These are phyloP conservation scores for Conringia planisiliqua DNA, from an alignment of 345 rosid genomes.

Conservation along the genomic window DNA sequence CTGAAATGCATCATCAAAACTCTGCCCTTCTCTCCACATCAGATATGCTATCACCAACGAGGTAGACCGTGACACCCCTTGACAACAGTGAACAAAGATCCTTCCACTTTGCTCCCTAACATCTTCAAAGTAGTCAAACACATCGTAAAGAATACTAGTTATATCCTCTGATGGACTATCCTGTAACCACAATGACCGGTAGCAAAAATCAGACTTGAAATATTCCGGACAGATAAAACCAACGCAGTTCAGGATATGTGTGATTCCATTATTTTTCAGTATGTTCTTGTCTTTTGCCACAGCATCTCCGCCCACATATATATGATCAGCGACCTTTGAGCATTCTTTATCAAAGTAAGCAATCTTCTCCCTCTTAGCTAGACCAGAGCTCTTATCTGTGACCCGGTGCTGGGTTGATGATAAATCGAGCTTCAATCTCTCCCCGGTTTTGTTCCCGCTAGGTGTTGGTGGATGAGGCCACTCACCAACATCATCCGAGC, in stretches of 20 bases:
- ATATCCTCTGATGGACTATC: slow-evolving; percentile 99
- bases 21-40: slow-evolving; percentile 99
- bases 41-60: slow-evolving; percentile 96
- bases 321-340: slow-evolving; percentile 92
- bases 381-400: slow-evolving; percentile 66
- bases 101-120: slow-evolving; percentile 89
- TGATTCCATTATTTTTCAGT: slow-evolving; percentile 76
- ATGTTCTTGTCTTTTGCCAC: slow-evolving; percentile 87
- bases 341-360: slow-evolving; percentile 96
- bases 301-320: slow-evolving; percentile 96
- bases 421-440: slow-evolving; percentile 91
- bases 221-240: slow-evolving; percentile 99
- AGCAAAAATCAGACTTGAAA: slow-evolving; percentile 80
- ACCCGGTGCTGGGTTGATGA: slow-evolving; percentile 59
- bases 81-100: slow-evolving; percentile 97
- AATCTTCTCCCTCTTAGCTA: slow-evolving; percentile 84
- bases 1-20: slow-evolving; percentile 97
- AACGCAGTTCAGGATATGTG: slow-evolving; percentile 92
- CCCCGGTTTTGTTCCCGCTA: slow-evolving; percentile 70
- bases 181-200: slow-evolving; percentile 96
- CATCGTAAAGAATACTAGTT: slow-evolving; percentile 95
- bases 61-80: slow-evolving; percentile 97
- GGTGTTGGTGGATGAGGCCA: slow-evolving; percentile 96
- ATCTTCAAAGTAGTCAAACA: slow-evolving; percentile 98
- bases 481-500: slow-evolving; percentile 94